phyloP scores from a whole-genome alignment of 2,329 filamentous ascomycete species.

The Torrubiella hemipterigena region DNA sequence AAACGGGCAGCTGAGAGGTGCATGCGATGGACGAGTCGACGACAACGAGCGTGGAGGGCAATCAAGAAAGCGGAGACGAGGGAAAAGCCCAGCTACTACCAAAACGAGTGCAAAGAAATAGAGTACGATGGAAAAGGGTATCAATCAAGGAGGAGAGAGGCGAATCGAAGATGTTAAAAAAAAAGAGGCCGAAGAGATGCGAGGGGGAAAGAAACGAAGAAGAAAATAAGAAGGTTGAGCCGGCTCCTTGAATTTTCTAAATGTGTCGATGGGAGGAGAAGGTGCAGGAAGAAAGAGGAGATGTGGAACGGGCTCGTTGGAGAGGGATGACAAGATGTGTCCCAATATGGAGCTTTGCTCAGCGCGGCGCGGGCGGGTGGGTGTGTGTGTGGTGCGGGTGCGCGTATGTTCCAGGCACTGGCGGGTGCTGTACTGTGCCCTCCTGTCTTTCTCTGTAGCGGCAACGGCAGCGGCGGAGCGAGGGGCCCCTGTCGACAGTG shows the following conservation, averaged over 20 bases:
- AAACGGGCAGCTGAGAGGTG: neutral
- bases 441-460: too few species aligned
- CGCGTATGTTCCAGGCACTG: too few species aligned
- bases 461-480: too few species aligned
- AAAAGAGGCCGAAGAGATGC: slow-evolving; percentile 10
- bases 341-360: too few species aligned
- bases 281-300: slow-evolving; percentile 9
- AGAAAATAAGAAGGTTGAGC: slow-evolving; percentile 10
- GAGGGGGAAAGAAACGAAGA: slow-evolving; percentile 9
- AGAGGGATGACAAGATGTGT: slow-evolving; percentile 9
- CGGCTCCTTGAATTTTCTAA: slow-evolving; percentile 2
- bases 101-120: slow-evolving; percentile 35
- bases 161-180: slow-evolving; percentile 8
- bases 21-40: neutral
- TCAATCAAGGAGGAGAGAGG: slow-evolving; percentile 13
- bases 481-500: too few species aligned
- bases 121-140: slow-evolving; percentile 13
- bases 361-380: too few species aligned
- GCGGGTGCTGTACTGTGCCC: too few species aligned
- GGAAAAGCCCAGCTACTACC: too few species aligned
- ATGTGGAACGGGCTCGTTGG: too few species aligned
- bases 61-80: neutral
- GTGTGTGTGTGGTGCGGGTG: too few species aligned
- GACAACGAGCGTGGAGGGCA: neutral
- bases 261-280: slow-evolving; percentile 17